Evolutionary conservation across 352 stramenopile species (phyloP).

Genomic region (Paralagenidium karlingii): DNA sequence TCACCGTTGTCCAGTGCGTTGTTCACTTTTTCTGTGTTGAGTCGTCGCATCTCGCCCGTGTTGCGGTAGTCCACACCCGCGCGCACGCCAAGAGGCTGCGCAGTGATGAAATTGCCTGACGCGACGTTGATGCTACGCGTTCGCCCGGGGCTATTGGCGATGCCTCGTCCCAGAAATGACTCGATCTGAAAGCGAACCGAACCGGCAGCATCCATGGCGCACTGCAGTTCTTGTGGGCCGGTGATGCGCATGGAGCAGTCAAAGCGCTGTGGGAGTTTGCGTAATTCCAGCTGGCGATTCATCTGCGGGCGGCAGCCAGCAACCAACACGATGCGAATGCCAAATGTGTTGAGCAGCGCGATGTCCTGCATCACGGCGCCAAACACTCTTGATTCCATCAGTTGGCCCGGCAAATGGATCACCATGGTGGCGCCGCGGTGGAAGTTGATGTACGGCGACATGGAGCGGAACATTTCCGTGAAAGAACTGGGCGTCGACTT

Average conservation of each 20-base stretch:
- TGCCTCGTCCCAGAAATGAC: slow-evolving; percentile 67
- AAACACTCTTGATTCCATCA: slow-evolving; percentile 89
- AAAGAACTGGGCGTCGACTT: slow-evolving; percentile 37
- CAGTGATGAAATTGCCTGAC: slow-evolving; percentile 95
- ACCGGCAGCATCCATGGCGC: slow-evolving; percentile 92
- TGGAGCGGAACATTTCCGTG: slow-evolving; percentile 90
- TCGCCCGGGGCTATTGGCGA: slow-evolving; percentile 70
- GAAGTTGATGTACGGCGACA: slow-evolving; percentile 97
- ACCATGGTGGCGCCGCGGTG: slow-evolving; percentile 92
- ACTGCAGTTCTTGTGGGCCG: slow-evolving; percentile 80
- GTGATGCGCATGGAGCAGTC: slow-evolving; percentile 85
- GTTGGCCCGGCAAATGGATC: slow-evolving; percentile 91
- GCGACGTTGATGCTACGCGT: slow-evolving; percentile 84
- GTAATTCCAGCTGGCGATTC: slow-evolving; percentile 76
- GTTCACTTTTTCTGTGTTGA: slow-evolving; percentile 89
- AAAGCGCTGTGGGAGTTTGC: slow-evolving; percentile 57
- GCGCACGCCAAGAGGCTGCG: slow-evolving; percentile 79
- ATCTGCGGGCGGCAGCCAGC: slow-evolving; percentile 93
- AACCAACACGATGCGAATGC: slow-evolving; percentile 91
- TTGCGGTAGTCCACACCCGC: slow-evolving; percentile 82
- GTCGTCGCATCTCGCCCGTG: slow-evolving; percentile 88
- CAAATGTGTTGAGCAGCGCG: slow-evolving; percentile 91
- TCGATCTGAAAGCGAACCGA: slow-evolving; percentile 85
- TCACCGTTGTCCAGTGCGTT: slow-evolving; percentile 88
- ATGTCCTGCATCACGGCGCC: slow-evolving; percentile 93